Evolutionary conservation across 371 early-diverging fungal genomes (phyloP), one percentile per base, ranked within the genome.

Genomic region (Actinomucor elegans): DNA sequence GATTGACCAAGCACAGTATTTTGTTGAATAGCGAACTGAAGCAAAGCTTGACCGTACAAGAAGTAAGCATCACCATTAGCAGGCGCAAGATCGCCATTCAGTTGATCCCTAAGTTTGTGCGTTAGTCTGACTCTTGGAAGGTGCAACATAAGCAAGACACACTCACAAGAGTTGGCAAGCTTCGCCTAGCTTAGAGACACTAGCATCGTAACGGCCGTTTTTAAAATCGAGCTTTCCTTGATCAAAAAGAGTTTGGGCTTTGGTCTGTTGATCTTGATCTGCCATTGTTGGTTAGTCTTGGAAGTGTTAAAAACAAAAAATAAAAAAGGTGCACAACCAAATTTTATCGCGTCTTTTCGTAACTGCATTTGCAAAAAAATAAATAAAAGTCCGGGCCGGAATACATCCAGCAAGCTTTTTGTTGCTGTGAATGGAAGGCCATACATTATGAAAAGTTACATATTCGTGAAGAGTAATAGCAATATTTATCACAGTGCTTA

Each of bases 11-110:
- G 61, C n/a, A 92, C 80, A 38, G 87, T 78, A 61, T 78, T 84
- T 52, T 90, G 88, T 57, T 85, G 77, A 53, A 92, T 86, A 3
- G 91, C 93, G 57, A 80, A 75, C 47, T 89, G 81, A 23, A 92
- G 65, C 21, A 94, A 67, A 7, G 94, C 90, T 28, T 83, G 76
- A 14, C 94, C 94, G 55, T 93, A 94, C 55, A 83, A 52, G 42
- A 89, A 88, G 49, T 89, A 67, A 4, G 82, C 85, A 57, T 93
- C 93, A 1, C 91, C 94, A 62, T 85, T 90, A 47, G 83, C 75
- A 35, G 79, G 77, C 12, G 91, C 79, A 26, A 84, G 76, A 54
- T 73, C 69, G 23, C 94, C 94, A 66, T 86, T 80, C 5, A 78
- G 52, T 43, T 81, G 67, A 38, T 86, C 90, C 21, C 91, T 90